A percentile compares a stretch with the other conserved stretches of the same genome.
Evolutionary conservation across 176 grass and related monocot species (phyloP).

Genomic region (Eragrostis curvula): DNA sequence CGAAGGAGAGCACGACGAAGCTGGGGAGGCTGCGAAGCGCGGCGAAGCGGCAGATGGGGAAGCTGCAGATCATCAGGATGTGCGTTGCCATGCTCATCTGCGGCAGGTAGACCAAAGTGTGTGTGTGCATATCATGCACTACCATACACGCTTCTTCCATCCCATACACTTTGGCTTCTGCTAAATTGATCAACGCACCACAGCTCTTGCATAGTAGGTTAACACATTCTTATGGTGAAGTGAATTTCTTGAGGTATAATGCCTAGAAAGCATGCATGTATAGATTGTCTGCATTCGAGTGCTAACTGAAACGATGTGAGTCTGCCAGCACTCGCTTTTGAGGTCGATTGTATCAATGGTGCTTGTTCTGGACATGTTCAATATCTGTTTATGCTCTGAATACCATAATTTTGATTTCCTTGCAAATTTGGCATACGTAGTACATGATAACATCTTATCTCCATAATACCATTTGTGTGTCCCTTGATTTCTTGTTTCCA

Average conservation of each 20-base stretch:
- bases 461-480: background rate
- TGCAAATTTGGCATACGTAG: too few relatives aligned
- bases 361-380: background rate
- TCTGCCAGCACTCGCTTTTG: too few relatives aligned
- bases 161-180: background rate
- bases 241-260: background rate
- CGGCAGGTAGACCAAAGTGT: constrained; percentile 48
- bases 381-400: background rate
- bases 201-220: background rate
- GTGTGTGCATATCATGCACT: constrained; percentile 28
- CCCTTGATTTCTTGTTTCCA: background rate
- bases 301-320: background rate
- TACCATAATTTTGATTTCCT: background rate
- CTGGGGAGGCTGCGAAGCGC: constrained; percentile 51
- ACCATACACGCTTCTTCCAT: background rate
- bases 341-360: background rate
- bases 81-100: constrained; percentile 80
- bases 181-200: background rate
- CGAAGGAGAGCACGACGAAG: constrained; percentile 33
- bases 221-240: background rate
- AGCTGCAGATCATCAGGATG: constrained; percentile 69
- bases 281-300: background rate
- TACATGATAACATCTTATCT: too few relatives aligned
- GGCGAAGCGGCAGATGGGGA: constrained; percentile 69
- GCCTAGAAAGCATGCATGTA: background rate